A percentile compares a stretch with the other conserved stretches of the same genome.
These are phyloP conservation scores for Bathelium albidoporum DNA, from an alignment of 495 filamentous ascomycete species.

Conservation along the genomic window DNA sequence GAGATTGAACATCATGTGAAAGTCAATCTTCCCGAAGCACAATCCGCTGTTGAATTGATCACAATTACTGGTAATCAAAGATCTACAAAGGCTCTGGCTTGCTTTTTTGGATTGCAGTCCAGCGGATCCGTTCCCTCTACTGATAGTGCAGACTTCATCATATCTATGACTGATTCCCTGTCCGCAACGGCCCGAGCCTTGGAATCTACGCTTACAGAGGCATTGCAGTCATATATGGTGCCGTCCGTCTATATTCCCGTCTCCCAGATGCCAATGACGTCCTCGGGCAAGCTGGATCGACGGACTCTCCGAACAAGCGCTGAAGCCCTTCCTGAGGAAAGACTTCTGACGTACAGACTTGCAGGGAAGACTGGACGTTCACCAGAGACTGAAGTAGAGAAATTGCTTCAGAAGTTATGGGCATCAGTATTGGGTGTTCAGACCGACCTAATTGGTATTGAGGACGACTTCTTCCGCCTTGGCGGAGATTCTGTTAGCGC, in stretches of 20 bases:
- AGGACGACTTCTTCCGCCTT: slow-evolving; percentile 22
- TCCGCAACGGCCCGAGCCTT: slow-evolving; percentile 12
- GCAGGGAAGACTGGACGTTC: neutral
- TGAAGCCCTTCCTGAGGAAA: slow-evolving; percentile 12
- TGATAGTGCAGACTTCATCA: neutral
- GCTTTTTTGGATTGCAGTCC: slow-evolving; percentile 45
- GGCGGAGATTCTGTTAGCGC: slow-evolving; percentile 25
- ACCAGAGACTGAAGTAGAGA: neutral
- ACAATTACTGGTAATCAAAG: slow-evolving; percentile 33
- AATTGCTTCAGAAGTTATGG: neutral
- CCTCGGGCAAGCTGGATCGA: slow-evolving; percentile 54
- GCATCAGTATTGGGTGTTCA: neutral
- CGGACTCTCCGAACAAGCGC: slow-evolving; percentile 30
- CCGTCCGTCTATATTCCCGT: slow-evolving; percentile 58
- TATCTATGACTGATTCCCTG: neutral
- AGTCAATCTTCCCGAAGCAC: slow-evolving; percentile 35
- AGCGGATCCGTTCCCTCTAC: slow-evolving; percentile 5
- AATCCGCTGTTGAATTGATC: slow-evolving; percentile 44
- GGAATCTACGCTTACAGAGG: slow-evolving; percentile 6
- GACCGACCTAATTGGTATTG: slow-evolving; percentile 10
- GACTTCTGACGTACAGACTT: neutral
- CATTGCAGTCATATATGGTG: slow-evolving; percentile 57
- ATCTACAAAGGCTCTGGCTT: slow-evolving; percentile 23
- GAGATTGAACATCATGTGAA: slow-evolving; percentile 32
- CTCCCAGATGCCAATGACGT: slow-evolving; percentile 49